A percentile compares a stretch with the other conserved stretches of the same genome.
phyloP scores from a whole-genome alignment of 768 basidiomycete species.

The Epithele typhae region DNA sequence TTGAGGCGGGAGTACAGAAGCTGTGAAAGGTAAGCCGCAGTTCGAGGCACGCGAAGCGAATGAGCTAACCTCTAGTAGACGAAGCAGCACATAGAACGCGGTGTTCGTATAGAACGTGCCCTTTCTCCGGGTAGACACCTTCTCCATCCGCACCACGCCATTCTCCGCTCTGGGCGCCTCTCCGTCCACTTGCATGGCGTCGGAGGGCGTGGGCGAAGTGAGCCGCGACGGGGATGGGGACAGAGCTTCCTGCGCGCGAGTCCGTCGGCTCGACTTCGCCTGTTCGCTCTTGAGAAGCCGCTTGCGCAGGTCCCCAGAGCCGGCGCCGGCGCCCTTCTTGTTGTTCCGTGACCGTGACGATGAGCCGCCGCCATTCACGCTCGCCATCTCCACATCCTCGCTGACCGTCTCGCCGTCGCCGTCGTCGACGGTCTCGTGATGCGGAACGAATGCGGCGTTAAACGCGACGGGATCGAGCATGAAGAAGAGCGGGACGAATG shows the following conservation, averaged over 20 bases:
- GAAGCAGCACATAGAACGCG: conserved; percentile 78
- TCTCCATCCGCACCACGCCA: conserved; percentile 15
- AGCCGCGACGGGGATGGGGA: conserved; percentile 55
- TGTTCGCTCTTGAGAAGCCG: conserved; percentile 80
- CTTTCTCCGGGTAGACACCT: conserved; percentile 38
- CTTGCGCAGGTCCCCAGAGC: conserved; percentile 64
- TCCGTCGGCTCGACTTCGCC: conserved; percentile 68
- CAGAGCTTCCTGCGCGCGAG: conserved; percentile 47
- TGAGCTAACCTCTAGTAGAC: conserved; percentile 74
- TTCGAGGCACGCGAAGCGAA: background rate
- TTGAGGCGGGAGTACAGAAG: conserved; percentile 76
- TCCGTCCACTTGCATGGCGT: conserved; percentile 32
- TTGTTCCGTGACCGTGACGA: conserved; percentile 33
- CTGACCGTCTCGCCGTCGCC: conserved; percentile 36
- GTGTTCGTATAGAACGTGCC: conserved; percentile 87
- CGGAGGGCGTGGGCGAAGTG: conserved; percentile 55
- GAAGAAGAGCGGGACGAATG: conserved; percentile 27
- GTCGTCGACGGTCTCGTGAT: conserved; percentile 53
- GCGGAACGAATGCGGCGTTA: conserved; percentile 62
- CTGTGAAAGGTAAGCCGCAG: conserved; percentile 34
- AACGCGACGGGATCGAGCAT: conserved; percentile 68
- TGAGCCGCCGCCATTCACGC: conserved; percentile 22
- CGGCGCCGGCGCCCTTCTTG: conserved; percentile 23
- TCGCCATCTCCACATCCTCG: conserved; percentile 36
- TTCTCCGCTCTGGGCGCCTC: conserved; percentile 21